Base-by-base conservation (phyloP, 345 rosid genomes). In the Leavenworthia alabamica region DNA sequence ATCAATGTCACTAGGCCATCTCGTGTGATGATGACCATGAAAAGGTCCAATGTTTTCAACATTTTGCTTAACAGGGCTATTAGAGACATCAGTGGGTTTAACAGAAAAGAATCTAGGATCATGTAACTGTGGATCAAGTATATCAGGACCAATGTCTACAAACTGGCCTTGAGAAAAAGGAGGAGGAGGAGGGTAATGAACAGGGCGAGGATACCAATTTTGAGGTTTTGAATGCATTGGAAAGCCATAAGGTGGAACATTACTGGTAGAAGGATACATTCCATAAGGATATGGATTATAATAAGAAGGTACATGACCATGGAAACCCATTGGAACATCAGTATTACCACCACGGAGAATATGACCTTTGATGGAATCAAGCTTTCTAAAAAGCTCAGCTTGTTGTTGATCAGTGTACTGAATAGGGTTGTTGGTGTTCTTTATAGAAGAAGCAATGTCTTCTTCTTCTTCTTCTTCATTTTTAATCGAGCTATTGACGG, bases 191-290 rank as follows among this genome's bases (percentile, higher is more conserved):
- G 55, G 62, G 32, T 52, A 26, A 24, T 43, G 67, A 67, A n/a
- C 35, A 12, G 64, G 66, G 47, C 26, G 27, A 12, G 58, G 72
- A 68, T 32, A 52, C 54, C 36, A 42, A 8, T 12, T 60, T 17
- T 35, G 73, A 52, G 62, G 71, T 8, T 24, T 36, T 7, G 8
- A 32, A 22, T 49, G 72, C 59, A 58, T 23, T 17, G 67, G 60
- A 14, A 52, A 43, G 4, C 62, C 73, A 53, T 60, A 58, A 59
- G 66, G 60, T 14, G 53, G 43, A 14, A 17, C 79, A 55, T 55
- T 86, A 82, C 48, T 73, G 61, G 73, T 40, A 56, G 77, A 71
- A 77, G 39, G 83, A 76, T 59, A 67, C 53, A 71, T 69, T 33
- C 78, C 42, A 64, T 73, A 81, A 68, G 82, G 81, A 29, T 13